Evolutionary conservation across 352 stramenopile species (phyloP).

Genomic region (Thalassiosira mediterranea): DNA sequence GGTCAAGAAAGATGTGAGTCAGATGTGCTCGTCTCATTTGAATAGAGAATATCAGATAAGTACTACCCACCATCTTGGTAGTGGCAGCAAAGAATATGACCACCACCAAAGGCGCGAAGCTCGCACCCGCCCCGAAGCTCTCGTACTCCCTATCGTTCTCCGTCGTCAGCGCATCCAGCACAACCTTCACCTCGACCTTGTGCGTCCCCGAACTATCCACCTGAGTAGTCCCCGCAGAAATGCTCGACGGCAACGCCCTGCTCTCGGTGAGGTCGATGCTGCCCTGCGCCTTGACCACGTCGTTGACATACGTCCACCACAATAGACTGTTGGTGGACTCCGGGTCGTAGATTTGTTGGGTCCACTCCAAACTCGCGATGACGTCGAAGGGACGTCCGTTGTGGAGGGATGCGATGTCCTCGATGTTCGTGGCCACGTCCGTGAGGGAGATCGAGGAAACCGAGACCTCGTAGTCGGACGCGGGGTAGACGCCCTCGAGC

Average conservation of each 20-base stretch:
- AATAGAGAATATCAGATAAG: too few relatives aligned
- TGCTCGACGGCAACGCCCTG: conserved; percentile 36
- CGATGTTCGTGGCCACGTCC: conserved; percentile 46
- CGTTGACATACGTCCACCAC: conserved; percentile 44
- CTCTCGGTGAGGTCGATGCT: conserved; percentile 34
- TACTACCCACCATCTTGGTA: conserved; percentile 64
- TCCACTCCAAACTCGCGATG: conserved; percentile 42
- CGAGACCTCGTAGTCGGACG: conserved; percentile 8
- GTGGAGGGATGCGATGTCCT: conserved; percentile 47
- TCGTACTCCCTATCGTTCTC: conserved; percentile 43
- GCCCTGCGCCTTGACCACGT: conserved; percentile 14
- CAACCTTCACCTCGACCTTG: conserved; percentile 46
- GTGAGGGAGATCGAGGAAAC: conserved; percentile 33
- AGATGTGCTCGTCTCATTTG: too few relatives aligned
- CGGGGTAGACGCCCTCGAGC: neutral
- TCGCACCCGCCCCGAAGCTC: conserved; percentile 56
- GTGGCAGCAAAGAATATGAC: conserved; percentile 62
- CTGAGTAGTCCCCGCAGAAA: conserved; percentile 39
- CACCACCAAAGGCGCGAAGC: conserved; percentile 66
- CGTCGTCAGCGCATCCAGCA: conserved; percentile 23
- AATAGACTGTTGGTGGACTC: conserved; percentile 13
- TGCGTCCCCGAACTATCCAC: conserved; percentile 38
- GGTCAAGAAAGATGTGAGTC: too few relatives aligned
- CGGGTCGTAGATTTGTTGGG: conserved; percentile 3
- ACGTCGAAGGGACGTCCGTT: conserved; percentile 41